Base-by-base conservation (phyloP, 768 basidiomycete species). In the Dacryopinax spathularia region DNA sequence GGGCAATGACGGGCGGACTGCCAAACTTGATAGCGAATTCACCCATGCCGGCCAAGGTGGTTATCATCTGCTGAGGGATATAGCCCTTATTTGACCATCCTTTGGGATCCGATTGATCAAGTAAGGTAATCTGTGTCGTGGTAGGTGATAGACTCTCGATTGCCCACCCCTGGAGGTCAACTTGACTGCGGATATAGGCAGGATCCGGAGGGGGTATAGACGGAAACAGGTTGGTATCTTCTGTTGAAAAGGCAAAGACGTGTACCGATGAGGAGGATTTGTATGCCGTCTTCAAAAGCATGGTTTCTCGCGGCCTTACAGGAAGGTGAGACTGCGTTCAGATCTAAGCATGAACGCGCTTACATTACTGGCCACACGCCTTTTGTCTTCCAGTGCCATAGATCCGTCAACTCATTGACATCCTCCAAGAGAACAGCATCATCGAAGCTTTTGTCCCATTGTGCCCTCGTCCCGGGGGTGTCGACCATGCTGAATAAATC, bases 161-260 rank as follows among this genome's bases (percentile, higher is more conserved):
- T 0, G 95, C 90, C 90, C 94, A 98, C 56, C 95, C 96, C 75
- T 92, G 93, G n/a, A 99, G 78, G 72, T 96, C 93, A n/a, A 95
- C 86, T 73, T 98, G 94, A 0, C 90, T 91, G 6, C 94, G 87
- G 66, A 96, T 95, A 60, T 88, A 81, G 67, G 82, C 87, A 0
- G 88, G 84, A 60, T 89, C 90, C 0, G 75, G 77, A 12, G 77
- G 77, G 48, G 81, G 90, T 66, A 83, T 81, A 65, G 78, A 81
- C 0, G 91, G 87, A 74, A 97, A 96, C 15, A 96, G 79, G 63
- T 88, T 84, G 61, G 82, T 82, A 68, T 97, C 91, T 67, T 97
- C 92, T 0, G 86, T 89, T 2, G 94, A 96, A 75, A 96, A 96
- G 1, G 88, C 85, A 73, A 98, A 97, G 20, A 98, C 85, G 67